A percentile compares a stretch with the other conserved stretches of the same genome.
Evolutionary conservation across 2,329 filamentous ascomycete species (phyloP).

Genomic region (Madurella fahalii): DNA sequence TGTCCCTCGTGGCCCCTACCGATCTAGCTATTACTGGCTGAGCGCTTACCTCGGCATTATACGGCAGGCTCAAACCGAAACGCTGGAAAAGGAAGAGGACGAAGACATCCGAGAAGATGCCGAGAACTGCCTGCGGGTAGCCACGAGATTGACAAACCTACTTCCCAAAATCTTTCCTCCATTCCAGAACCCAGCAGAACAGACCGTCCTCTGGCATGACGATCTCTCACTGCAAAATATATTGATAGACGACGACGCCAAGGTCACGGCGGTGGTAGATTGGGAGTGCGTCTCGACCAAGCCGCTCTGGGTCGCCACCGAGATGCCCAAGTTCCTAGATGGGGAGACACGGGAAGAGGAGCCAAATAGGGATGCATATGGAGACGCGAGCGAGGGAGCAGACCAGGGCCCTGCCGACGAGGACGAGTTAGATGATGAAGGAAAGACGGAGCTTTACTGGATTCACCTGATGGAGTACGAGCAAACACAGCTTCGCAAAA

Average conservation of each 20-base stretch:
- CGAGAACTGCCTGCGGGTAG: slow-evolving; percentile 21
- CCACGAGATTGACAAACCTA: slow-evolving; percentile 26
- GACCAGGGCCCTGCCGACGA: not conserved
- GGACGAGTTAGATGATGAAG: slow-evolving; percentile 32
- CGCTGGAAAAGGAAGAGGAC: slow-evolving; percentile 16
- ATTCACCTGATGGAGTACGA: slow-evolving; percentile 40
- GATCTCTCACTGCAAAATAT: slow-evolving; percentile 37
- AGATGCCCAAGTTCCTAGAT: slow-evolving; percentile 32
- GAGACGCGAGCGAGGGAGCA: slow-evolving; percentile 17
- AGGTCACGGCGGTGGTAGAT: slow-evolving; percentile 36
- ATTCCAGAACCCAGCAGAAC: slow-evolving; percentile 22
- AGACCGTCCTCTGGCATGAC: slow-evolving; percentile 35
- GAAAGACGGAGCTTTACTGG: slow-evolving; percentile 36
- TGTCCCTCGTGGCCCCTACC: slow-evolving; percentile 34
- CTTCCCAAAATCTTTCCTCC: slow-evolving; percentile 32
- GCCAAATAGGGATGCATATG: slow-evolving; percentile 28
- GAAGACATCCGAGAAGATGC: slow-evolving; percentile 30
- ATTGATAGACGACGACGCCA: slow-evolving; percentile 33
- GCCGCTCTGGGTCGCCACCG: slow-evolving; percentile 34
- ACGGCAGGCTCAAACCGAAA: slow-evolving; percentile 23
- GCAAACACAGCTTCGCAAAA: slow-evolving; percentile 32
- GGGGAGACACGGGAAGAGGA: slow-evolving; percentile 28
- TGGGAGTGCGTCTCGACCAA: slow-evolving; percentile 40
- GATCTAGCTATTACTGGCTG: slow-evolving; percentile 35
- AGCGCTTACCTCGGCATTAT: slow-evolving; percentile 27